Evolutionary conservation across 2,329 filamentous ascomycete genomes (phyloP), one percentile per base, ranked within the genome.

Genomic region (Alternaria arbusti): DNA sequence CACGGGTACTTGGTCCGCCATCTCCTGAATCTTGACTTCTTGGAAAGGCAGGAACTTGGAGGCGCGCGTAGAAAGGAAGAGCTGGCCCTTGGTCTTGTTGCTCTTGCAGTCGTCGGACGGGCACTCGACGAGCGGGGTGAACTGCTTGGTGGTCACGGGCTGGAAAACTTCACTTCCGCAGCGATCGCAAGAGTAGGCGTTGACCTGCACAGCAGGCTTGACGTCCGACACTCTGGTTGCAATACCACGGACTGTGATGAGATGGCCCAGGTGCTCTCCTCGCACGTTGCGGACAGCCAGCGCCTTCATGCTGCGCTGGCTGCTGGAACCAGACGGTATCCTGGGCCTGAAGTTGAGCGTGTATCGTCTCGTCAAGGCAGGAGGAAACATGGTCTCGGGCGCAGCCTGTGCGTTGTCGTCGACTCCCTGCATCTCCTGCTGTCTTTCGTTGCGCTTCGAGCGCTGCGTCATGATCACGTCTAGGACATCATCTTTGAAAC

Each of bases 141-240:
- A 99, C 71, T 96, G 92, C 81, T 94, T 97, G 59, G 94, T 91
- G 61, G 89, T 93, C 73, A 99, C 88, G 4, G 96, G 95, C 82
- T 99, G 96, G 86, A 98, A 99, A 75, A 99, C 95, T 82, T 99
- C 96, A 78, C 91, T 94, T 62, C 96, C 96, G 76, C 96, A 99
- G 65, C 93, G 90, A 80, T 99, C 96, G 82, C 96, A 99, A 57
- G 94, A 96, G 82, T 99, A 99, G 40, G 96, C 96, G 79, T 97
- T 97, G 76, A 99, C 96, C 77, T 95, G 92, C n/a, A 98, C 92
- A 11, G 96, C 90, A 40, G 96, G 96, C 85, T 99, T 99, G 73
- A 99, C 96, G 77, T 99, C 96, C 3, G 96, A 97, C 2, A 98
- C 96, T 76, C 96, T 88, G 1, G 96, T 99, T 3, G 94, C 90